These are phyloP conservation scores for Cutaneotrichosporon mucoides DNA, from an alignment of 1,284 basidiomycete species.

Conservation along the genomic window DNA sequence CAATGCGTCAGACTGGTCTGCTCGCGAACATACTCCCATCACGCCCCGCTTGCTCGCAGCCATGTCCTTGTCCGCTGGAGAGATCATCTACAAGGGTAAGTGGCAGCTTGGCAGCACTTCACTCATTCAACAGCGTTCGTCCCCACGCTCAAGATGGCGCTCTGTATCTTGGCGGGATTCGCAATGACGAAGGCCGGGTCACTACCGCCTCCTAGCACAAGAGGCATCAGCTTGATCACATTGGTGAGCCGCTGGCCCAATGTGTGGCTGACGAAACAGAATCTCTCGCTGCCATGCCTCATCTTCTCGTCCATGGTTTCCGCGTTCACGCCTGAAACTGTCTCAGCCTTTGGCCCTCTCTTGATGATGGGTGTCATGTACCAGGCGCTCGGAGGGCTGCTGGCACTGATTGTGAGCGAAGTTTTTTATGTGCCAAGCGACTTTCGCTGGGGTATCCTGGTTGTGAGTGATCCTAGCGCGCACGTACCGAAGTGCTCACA, in stretches of 20 bases:
- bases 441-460: constrained; percentile 66
- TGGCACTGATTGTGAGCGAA: constrained; percentile 60
- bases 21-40: too few species aligned
- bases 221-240: constrained; percentile 40
- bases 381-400: constrained; percentile 33
- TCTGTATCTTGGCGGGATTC: constrained; percentile 37
- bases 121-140: constrained; percentile 28
- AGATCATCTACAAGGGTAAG: constrained; percentile 44
- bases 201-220: constrained; percentile 32
- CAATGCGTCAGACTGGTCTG: too few species aligned
- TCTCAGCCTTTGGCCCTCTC: constrained; percentile 58
- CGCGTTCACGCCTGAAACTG: constrained; percentile 64
- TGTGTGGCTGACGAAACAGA: constrained; percentile 45
- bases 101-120: neutral
- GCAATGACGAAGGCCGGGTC: constrained; percentile 32
- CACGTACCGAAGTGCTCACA: neutral
- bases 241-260: constrained; percentile 28
- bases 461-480: constrained; percentile 53
- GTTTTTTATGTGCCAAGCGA: constrained; percentile 73
- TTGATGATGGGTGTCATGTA: constrained; percentile 34
- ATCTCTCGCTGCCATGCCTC: constrained; percentile 64
- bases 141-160: constrained; percentile 43
- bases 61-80: constrained; percentile 19
- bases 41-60: too few species aligned
- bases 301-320: constrained; percentile 74